Evolutionary conservation across 495 filamentous ascomycete genomes (phyloP), one percentile per base, ranked within the genome.

Genomic region (Parmelia sp.): DNA sequence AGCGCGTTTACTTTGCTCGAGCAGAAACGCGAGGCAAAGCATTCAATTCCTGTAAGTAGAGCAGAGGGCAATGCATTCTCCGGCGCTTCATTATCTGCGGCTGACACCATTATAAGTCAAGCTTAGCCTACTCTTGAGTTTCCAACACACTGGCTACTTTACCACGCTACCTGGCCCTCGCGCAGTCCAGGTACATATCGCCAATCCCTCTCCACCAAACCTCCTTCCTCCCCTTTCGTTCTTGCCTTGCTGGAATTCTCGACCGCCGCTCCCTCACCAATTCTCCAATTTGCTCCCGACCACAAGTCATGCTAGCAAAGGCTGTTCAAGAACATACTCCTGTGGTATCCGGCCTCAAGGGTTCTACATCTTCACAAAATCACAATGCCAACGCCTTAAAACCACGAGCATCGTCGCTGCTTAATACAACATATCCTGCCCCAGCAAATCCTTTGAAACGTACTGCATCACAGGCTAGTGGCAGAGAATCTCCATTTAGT

Each of bases 61-160:
- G 6, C 11, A 40, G 10, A 40, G 15, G 21, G 7, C 17, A 2
- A 44, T 44, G 40, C 12, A 19, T 44, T 44, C 15, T 19, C 40
- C 15, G 15, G 17, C 40, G 40, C 17, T 44, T 44, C 15, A 21
- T 44, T 12, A 44, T 44, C 15, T 3, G 40, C 3, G 15, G 7
- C 15, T 7, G 12, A 19, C 40, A 44, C n/a, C n/a, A n/a, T n/a
- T n/a, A 3, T 44, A 4, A 44, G 2, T 0, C 29, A 5, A 15
- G 23, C 25, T 14, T 14, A 42, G 23, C 60, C 23, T 27, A 36
- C n/a, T 39, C 33, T 27, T 12, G 23, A 53, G 6, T 0, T 12
- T 6, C 35, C 57, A 44, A 58, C 66, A 62, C 40, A 44, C 65
- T 65, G 66, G 60, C 68, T 78, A 64, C 70, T 71, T 74, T 74